A percentile compares a stretch with the other conserved stretches of the same genome.
phyloP scores from a whole-genome alignment of 2,329 filamentous ascomycete species.

The Ophiostoma tasmaniense region DNA sequence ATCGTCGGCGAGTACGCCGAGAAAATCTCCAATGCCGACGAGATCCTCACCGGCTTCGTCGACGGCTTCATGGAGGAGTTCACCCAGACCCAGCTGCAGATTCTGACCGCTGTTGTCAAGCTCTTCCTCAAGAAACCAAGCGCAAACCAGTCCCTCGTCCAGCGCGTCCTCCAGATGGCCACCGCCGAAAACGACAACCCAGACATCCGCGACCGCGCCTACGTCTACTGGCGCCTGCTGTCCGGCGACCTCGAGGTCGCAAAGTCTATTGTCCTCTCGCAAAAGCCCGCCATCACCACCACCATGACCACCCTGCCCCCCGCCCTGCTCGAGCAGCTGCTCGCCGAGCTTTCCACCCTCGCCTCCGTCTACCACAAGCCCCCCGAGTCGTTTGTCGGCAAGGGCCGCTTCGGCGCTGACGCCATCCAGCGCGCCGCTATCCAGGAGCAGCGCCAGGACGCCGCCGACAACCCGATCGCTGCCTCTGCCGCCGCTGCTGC shows the following conservation, averaged over 20 bases:
- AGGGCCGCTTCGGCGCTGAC: slow-evolving; percentile 87
- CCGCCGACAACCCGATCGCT: slow-evolving; percentile 87
- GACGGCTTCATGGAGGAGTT: slow-evolving; percentile 95
- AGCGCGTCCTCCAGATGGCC: slow-evolving; percentile 86
- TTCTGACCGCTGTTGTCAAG: slow-evolving; percentile 93
- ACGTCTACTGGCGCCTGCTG: slow-evolving; percentile 94
- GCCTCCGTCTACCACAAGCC: slow-evolving; percentile 98
- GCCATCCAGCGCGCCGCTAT: slow-evolving; percentile 92
- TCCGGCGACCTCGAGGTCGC: slow-evolving; percentile 86
- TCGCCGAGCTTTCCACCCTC: slow-evolving; percentile 84
- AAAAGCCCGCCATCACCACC: slow-evolving; percentile 87
- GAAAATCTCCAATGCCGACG: slow-evolving; percentile 97
- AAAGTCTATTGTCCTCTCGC: slow-evolving; percentile 87
- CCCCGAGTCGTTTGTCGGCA: slow-evolving; percentile 93
- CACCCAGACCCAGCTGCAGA: slow-evolving; percentile 97
- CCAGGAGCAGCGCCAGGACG: slow-evolving; percentile 88
- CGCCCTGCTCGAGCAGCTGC: slow-evolving; percentile 77
- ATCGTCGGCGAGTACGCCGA: slow-evolving; percentile 98
- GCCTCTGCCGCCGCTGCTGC: slow-evolving; percentile 61
- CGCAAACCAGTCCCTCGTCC: slow-evolving; percentile 80
- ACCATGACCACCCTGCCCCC: slow-evolving; percentile 87
- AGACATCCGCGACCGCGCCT: slow-evolving; percentile 91
- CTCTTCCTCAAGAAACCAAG: slow-evolving; percentile 95
- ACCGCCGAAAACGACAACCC: slow-evolving; percentile 96
- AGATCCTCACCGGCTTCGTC: slow-evolving; percentile 84